Base-by-base conservation (phyloP, 225 moss, liverwort and hornwort genomes). In the Pseudoscleropodium purum region DNA sequence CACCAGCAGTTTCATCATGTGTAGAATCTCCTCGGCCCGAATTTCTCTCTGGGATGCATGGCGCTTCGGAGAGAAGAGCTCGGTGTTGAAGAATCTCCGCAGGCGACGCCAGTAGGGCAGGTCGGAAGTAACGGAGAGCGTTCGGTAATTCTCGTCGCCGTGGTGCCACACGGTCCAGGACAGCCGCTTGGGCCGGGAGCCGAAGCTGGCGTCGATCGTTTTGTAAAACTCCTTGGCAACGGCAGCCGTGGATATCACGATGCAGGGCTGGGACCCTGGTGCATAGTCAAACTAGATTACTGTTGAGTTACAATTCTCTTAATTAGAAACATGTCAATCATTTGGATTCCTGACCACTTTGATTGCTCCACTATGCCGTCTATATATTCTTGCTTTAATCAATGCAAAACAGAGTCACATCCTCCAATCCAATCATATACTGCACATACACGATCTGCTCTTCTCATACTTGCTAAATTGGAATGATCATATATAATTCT, bases 61-160 rank as follows among this genome's bases (percentile, higher is more conserved):
- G 37, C 78, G 76, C 62, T 27, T 45, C 5, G 89, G 89, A 57
- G 88, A 91, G 52, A 92, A 89, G 17, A 92, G 83, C 83, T 92
- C 78, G 8, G 84, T 10, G 20, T 91, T 89, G 54, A 15, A 70
- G 67, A 88, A 3, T 30, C 45, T 27, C 12, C 84, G 77, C 79
- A 91, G 65, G 13, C 76, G 52, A 25, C 66, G 69, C 87, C 81
- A 90, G 60, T 85, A 30, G 7, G 84, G 60, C 41, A 67, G 18
- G 45, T 91, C 10, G 11, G 89, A 86, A 24, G 91, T 74, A 18
- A 87, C 5, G 14, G 68, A 2, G 2, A 87, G 59, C 31, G 1
- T 9, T 51, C 57, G 65, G 89, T 89, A 91, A 15, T 69, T 49
- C 8, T 89, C 76, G 6, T 90, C 39, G 29, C 17, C 31, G 52